Evolutionary conservation across 352 stramenopile species (phyloP).

Genomic region (Globisporangium spiculum): DNA sequence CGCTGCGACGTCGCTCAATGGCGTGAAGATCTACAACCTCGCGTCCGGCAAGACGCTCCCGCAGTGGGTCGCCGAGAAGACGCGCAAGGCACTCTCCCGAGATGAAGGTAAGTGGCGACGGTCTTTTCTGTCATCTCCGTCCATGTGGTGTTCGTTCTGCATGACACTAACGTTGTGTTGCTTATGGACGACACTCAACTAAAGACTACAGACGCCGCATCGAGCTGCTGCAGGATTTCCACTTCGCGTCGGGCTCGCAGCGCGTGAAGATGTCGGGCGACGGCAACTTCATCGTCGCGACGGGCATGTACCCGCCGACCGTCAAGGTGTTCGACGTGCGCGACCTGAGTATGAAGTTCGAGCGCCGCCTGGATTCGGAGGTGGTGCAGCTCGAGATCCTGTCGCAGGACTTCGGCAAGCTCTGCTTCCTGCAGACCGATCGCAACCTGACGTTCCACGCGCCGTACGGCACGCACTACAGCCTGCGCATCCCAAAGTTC

Average conservation of each 20-base stretch:
- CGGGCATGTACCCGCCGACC: conserved; percentile 95
- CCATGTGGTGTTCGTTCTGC: too few species aligned
- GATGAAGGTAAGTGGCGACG: conserved; percentile 42
- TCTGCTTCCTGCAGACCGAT: conserved; percentile 96
- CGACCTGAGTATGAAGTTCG: conserved; percentile 99
- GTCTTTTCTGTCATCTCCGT: too few species aligned
- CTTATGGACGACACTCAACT: not conserved
- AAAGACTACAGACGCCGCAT: conserved; percentile 91
- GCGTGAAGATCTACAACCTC: conserved; percentile 96
- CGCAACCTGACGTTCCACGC: conserved; percentile 97
- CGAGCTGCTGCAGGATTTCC: conserved; percentile 99
- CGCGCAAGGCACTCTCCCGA: conserved; percentile 63
- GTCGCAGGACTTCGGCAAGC: conserved; percentile 96
- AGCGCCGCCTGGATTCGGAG: conserved; percentile 95
- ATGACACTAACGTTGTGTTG: too few species aligned
- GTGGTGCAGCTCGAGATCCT: conserved; percentile 96
- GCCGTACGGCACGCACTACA: conserved; percentile 96
- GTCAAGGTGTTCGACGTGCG: conserved; percentile 95
- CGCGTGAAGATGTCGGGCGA: conserved; percentile 93
- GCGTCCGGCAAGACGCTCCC: conserved; percentile 92
- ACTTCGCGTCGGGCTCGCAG: conserved; percentile 95
- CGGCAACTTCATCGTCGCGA: conserved; percentile 95
- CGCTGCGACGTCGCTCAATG: conserved; percentile 84
- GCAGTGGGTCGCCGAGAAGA: conserved; percentile 93
- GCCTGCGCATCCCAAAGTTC: conserved; percentile 96